A percentile compares a stretch with the other conserved stretches of the same genome.
Conservation (phyloP, 345 rosid species). For the Citrus sp. region DNA sequence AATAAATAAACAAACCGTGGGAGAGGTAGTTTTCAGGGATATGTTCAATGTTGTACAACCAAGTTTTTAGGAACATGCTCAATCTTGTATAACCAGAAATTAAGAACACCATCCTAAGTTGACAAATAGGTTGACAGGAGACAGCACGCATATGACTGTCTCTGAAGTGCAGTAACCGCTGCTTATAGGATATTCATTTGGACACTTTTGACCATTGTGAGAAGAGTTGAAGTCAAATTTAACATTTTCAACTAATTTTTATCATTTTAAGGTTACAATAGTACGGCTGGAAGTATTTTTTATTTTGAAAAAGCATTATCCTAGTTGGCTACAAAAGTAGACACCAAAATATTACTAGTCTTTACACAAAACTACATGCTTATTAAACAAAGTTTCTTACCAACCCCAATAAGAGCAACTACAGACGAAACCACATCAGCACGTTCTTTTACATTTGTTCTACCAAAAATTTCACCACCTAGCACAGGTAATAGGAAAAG, state of each 20-base stretch:
- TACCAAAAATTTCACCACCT: too few species aligned
- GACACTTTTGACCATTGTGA: not conserved
- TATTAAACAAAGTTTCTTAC: constrained; percentile 34
- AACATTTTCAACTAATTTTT: not conserved
- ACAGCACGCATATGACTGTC: not conserved
- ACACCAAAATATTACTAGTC: not conserved
- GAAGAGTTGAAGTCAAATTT: not conserved
- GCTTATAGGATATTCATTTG: not conserved
- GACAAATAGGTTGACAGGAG: not conserved
- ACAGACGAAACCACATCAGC: constrained; percentile 90
- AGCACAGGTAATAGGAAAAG: too few species aligned
- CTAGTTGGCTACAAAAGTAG: not conserved
- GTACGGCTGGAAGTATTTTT: not conserved
- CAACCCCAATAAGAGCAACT: constrained; percentile 87
- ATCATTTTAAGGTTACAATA: not conserved
- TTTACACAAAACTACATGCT: not conserved
- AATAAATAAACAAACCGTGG: not conserved
- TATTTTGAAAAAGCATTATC: not conserved
- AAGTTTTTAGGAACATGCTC: not conserved
- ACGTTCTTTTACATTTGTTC: constrained; percentile 19
- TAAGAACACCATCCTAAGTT: not conserved
- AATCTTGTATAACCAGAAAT: not conserved
- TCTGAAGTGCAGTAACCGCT: not conserved
- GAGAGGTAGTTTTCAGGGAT: not conserved
- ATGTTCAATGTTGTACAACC: not conserved